Conservation (phyloP, 2,329 filamentous ascomycete species). For the Monosporascus ibericus region DNA sequence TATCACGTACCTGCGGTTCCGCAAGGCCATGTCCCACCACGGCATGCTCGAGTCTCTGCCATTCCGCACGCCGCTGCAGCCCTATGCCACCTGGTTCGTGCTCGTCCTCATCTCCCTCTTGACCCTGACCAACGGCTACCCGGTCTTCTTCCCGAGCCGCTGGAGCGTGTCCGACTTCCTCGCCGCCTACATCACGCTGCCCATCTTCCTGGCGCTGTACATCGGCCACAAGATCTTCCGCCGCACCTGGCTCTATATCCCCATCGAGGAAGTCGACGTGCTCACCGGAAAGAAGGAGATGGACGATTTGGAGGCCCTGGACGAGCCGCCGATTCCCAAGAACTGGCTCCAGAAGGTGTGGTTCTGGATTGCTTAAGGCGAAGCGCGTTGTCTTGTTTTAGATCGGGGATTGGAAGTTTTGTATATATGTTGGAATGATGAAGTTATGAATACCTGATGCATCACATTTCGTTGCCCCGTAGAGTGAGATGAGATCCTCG, state of each 20-base stretch:
- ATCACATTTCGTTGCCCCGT: too few relatives aligned
- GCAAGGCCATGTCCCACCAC: constrained; percentile 47
- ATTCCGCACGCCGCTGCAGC: constrained; percentile 47
- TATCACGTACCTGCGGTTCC: constrained; percentile 54
- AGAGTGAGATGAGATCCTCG: too few relatives aligned
- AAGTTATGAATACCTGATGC: too few relatives aligned
- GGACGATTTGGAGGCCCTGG: constrained; percentile 48
- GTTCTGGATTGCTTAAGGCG: constrained; percentile 47
- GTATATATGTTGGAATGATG: background rate
- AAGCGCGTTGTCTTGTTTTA: background rate
- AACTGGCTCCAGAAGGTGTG: constrained; percentile 47
- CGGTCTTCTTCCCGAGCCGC: constrained; percentile 61
- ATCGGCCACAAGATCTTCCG: constrained; percentile 51
- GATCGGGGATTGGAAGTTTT: background rate
- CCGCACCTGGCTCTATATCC: constrained; percentile 37
- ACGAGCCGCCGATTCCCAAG: constrained; percentile 39
- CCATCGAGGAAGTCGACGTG: constrained; percentile 47
- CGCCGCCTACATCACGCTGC: constrained; percentile 58
- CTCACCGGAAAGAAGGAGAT: constrained; percentile 56
- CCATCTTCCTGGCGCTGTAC: constrained; percentile 55
- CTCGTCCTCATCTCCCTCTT: constrained; percentile 55
- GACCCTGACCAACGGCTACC: constrained; percentile 70
- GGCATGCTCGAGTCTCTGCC: constrained; percentile 45
- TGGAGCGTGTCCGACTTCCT: constrained; percentile 60
- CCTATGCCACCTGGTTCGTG: constrained; percentile 58